These are phyloP conservation scores for Ceriops zippeliana DNA, from an alignment of 345 rosid genomes.

Conservation along the genomic window DNA sequence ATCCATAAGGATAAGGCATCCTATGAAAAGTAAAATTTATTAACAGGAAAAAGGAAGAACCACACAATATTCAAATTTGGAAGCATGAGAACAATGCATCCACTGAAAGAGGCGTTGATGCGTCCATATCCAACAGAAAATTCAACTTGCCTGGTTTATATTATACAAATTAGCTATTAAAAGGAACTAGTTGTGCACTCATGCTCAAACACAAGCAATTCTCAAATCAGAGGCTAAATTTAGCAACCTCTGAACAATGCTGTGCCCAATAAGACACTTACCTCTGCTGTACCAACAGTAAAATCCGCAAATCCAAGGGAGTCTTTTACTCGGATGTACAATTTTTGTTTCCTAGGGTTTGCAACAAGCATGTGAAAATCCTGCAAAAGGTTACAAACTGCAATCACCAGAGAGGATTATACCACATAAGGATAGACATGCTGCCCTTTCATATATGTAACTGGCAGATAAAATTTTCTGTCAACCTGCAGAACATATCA, in stretches of 20 bases:
- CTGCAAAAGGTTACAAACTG: constrained; percentile 42
- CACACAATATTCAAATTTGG: no score
- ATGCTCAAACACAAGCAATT: not conserved
- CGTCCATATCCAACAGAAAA: no score
- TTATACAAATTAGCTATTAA: not conserved
- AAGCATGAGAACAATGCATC: no score
- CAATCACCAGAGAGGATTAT: constrained; percentile 4
- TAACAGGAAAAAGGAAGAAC: no score
- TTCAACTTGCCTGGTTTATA: no score
- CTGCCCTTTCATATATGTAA: not conserved
- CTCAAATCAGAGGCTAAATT: not conserved
- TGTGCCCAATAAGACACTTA: constrained; percentile 27
- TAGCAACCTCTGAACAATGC: not conserved
- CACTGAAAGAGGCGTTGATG: no score
- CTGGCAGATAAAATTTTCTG: not conserved
- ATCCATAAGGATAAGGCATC: no score
- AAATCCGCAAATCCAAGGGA: constrained; percentile 78
- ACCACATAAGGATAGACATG: constrained; percentile 5
- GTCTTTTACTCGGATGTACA: constrained; percentile 77
- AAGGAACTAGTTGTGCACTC: not conserved
- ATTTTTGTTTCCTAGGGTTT: constrained; percentile 80
- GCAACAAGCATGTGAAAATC: constrained; percentile 93
- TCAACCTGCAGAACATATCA: constrained; percentile 14
- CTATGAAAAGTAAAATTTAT: no score
- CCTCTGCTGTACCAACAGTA: constrained; percentile 85